Conservation (phyloP, 306 rosid species). For the Cucumis melo region DNA sequence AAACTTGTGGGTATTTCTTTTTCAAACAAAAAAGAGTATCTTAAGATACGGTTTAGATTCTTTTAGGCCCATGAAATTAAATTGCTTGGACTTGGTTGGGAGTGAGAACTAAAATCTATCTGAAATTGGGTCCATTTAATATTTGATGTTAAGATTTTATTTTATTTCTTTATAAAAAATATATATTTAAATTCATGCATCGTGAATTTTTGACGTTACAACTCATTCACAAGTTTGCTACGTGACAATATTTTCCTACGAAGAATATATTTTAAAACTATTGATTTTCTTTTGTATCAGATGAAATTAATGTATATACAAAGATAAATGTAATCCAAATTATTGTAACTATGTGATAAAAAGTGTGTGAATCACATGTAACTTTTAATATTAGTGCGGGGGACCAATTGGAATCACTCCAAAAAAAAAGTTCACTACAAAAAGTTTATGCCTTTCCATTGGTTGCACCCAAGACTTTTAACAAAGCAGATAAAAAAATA, state of each 20-base stretch:
- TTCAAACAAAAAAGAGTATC: background rate
- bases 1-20: background rate
- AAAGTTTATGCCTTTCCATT: background rate
- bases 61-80: background rate
- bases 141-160: too few relatives aligned
- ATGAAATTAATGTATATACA: too few relatives aligned
- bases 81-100: background rate
- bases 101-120: background rate
- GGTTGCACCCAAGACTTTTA: background rate
- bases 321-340: too few relatives aligned
- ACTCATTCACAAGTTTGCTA: too few relatives aligned
- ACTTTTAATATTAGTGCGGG: background rate
- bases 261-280: too few relatives aligned
- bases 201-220: too few relatives aligned
- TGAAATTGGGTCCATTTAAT: background rate
- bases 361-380: background rate
- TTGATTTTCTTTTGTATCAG: too few relatives aligned
- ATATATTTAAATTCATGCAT: too few relatives aligned
- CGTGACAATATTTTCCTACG: too few relatives aligned
- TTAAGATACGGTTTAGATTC: background rate
- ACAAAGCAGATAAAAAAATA: background rate
- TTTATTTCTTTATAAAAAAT: too few relatives aligned
- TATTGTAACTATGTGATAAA: background rate
- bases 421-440: background rate
- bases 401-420: background rate